Base-by-base conservation (phyloP, 345 rosid species). In the Salix brachista region DNA sequence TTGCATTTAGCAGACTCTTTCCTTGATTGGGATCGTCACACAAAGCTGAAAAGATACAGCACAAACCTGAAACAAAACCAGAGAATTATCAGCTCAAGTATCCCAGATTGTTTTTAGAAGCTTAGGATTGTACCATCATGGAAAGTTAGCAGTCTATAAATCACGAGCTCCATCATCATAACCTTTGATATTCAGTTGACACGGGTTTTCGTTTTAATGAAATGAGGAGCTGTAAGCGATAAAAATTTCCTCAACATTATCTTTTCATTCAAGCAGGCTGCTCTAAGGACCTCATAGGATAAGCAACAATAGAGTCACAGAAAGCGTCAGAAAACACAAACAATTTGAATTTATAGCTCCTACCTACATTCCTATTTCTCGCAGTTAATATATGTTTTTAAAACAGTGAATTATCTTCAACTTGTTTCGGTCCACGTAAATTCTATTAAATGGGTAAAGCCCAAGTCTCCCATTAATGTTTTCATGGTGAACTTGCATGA, bases 11-110 rank as follows among this genome's bases (percentile, higher is more conserved):
- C 39, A 90, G 74, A 76, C 81, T 81, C 88, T 89, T 95, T 79
- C 99, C 99, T 80, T 86, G 86, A 69, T 84, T 75, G 37, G 62
- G 85, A 44, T 87, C 87, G 66, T 82, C 83, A 78, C 98, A 93
- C 75, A 86, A 78, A 56, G 94, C 86, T 71, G 97, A 93, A 71
- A 41, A 91, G 84, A 82, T 93, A 91, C 60, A 93, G 73, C 42
- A 95, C 85, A 85, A 89, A 89, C 97, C 98, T 93, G 90, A 80
- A 74, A 79, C 83, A 54, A 77, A 25, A 65, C 48, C 1, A 34
- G 18, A 26, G 61, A 32, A 50, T 14, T 46, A 28, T 12, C 32
- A 65, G 21, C 19, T 34, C 36, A 11, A 37, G 30, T 13, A 10
- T 37, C 18, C 17, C 58, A 17, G 37, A 30, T 26, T 6, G 25